Conservation (phyloP, 176 grass and related monocot genomes). For the Alloteropsis semialata region DNA sequence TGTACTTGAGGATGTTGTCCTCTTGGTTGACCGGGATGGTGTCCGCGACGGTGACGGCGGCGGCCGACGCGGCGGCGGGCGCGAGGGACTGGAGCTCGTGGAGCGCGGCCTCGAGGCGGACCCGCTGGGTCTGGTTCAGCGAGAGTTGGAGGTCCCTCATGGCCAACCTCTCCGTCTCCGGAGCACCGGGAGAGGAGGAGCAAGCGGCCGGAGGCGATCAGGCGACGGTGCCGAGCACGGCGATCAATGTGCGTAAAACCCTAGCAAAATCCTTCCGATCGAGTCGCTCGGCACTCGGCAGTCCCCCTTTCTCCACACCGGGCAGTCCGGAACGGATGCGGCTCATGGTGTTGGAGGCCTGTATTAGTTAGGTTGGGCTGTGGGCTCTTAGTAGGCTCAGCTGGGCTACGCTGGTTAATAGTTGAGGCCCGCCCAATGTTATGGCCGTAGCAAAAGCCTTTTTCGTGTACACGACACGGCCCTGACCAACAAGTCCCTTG, state of each 20-base stretch:
- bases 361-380: too few species aligned
- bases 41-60: slow-evolving; percentile 70
- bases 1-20: slow-evolving; percentile 94
- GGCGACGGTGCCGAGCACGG: neutral
- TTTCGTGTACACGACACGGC: too few species aligned
- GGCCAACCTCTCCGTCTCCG: neutral
- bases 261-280: slow-evolving; percentile 34
- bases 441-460: too few species aligned
- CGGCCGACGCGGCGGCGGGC: slow-evolving; percentile 34
- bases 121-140: slow-evolving; percentile 95
- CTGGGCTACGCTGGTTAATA: too few species aligned
- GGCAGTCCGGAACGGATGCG: too few species aligned
- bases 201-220: neutral
- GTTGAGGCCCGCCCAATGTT: too few species aligned
- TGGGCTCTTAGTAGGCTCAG: too few species aligned
- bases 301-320: too few species aligned
- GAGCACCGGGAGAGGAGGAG: neutral
- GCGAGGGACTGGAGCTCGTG: slow-evolving; percentile 55
- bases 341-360: too few species aligned
- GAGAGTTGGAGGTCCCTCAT: slow-evolving; percentile 77
- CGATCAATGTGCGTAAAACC: neutral
- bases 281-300: too few species aligned
- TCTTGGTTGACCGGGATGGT: slow-evolving; percentile 82
- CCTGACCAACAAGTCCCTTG: too few species aligned
- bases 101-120: slow-evolving; percentile 75